These are phyloP conservation scores for Cyberlindnera bimundalis DNA, from an alignment of 805 yeast genomes.

Conservation along the genomic window DNA sequence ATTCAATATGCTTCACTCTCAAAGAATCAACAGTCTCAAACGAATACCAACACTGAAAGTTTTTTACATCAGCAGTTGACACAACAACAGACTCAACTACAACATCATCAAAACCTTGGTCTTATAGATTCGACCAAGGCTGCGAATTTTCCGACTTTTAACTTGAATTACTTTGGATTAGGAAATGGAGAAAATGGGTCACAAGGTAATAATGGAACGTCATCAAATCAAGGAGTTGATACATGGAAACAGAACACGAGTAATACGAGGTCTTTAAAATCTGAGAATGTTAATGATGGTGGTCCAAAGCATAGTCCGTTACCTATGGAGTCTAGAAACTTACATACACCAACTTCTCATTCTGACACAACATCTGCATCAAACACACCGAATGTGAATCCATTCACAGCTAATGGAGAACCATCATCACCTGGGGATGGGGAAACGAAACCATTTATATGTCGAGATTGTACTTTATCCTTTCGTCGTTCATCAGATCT, in stretches of 20 bases:
- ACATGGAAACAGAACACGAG: constrained; percentile 1
- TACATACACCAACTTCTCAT: neutral
- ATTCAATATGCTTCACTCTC: constrained; percentile 46
- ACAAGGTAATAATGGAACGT: too few species aligned
- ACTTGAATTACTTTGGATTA: constrained; percentile 25
- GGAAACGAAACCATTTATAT: constrained; percentile 44
- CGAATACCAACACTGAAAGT: neutral
- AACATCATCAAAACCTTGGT: constrained; percentile 1
- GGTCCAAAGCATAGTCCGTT: constrained; percentile 7
- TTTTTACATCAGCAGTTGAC: constrained; percentile 6
- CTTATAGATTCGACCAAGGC: constrained; percentile 16
- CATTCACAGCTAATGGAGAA: neutral
- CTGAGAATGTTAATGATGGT: constrained; percentile 5
- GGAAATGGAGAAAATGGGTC: neutral
- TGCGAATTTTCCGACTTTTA: constrained; percentile 27
- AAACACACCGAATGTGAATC: constrained; percentile 2
- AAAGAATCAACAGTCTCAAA: constrained; percentile 4
- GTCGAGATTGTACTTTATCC: constrained; percentile 57
- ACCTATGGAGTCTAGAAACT: neutral
- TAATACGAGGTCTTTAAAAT: neutral
- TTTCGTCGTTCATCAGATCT: constrained; percentile 68
- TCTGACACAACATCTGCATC: neutral
- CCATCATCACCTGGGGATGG: constrained; percentile 9
- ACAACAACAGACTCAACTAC: neutral
- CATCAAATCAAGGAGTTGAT: neutral